phyloP scores from a whole-genome alignment of 176 grass and related monocot genomes.

The Poa pratensis region DNA sequence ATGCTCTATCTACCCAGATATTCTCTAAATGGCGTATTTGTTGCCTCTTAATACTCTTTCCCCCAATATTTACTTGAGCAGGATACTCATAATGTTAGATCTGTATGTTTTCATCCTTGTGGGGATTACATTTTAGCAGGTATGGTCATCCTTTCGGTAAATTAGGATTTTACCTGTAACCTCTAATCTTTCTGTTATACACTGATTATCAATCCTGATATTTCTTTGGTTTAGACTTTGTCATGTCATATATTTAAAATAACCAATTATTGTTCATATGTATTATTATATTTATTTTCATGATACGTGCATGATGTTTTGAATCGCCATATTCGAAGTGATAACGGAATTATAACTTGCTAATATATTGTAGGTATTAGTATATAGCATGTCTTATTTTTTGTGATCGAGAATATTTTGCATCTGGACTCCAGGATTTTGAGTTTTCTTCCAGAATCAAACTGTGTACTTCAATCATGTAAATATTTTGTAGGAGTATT shows the following conservation, averaged over 20 bases:
- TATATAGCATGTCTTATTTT: neutral
- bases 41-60: constrained; percentile 7
- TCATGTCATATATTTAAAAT: neutral
- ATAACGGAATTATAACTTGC: neutral
- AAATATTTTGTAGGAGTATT: neutral
- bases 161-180: constrained; percentile 26
- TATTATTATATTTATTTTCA: constrained; percentile 5
- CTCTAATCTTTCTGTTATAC: constrained; percentile 26
- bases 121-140: constrained; percentile 95
- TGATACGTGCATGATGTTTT: neutral
- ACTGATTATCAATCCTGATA: constrained; percentile 27
- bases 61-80: constrained; percentile 48
- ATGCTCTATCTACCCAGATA: constrained; percentile 19
- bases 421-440: neutral
- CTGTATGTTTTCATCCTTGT: constrained; percentile 97
- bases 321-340: constrained; percentile 3
- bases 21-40: neutral
- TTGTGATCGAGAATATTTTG: neutral
- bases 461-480: neutral
- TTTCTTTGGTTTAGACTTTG: neutral
- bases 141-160: constrained; percentile 43
- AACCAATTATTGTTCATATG: neutral
- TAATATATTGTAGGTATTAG: neutral
- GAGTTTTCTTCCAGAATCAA: constrained; percentile 17
- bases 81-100: constrained; percentile 99